These are phyloP conservation scores for Iris macrosiphon DNA, from an alignment of 106 monocot species.

Conservation along the genomic window DNA sequence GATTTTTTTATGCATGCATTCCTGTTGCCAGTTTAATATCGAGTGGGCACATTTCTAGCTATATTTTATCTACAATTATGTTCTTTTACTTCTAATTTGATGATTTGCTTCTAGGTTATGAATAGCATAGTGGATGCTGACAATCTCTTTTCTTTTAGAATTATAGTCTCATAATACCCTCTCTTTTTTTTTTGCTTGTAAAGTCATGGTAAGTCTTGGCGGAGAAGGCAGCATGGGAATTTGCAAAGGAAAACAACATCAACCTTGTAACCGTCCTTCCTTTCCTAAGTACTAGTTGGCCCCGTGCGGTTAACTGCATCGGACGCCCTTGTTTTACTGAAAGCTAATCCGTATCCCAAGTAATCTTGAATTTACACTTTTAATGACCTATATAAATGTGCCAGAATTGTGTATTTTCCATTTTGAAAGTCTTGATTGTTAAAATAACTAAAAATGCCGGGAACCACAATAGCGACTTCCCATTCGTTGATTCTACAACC, in stretches of 20 bases:
- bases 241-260: conserved; percentile 46
- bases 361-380: neutral
- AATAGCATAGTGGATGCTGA: too few species aligned
- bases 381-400: too few species aligned
- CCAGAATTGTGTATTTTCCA: too few species aligned
- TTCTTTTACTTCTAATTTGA: neutral
- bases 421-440: too few species aligned
- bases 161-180: neutral
- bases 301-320: conserved; percentile 43
- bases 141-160: too few species aligned
- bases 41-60: neutral
- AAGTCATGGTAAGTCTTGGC: conserved; percentile 66
- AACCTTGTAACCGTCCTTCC: conserved; percentile 68
- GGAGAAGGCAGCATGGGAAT: conserved; percentile 80
- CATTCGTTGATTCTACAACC: too few species aligned
- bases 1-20: too few species aligned
- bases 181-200: conserved; percentile 1
- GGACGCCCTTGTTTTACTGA: conserved; percentile 47
- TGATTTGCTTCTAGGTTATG: neutral
- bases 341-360: conserved; percentile 24
- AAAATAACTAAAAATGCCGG: too few species aligned
- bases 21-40: too few species aligned
- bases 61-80: neutral
- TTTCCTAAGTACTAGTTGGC: conserved; percentile 54
- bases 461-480: too few species aligned